Percentiles rank a stretch among this genome's conserved stretches.
phyloP scores from a whole-genome alignment of 768 basidiomycete species.

The Leccinellum rugosiceps region DNA sequence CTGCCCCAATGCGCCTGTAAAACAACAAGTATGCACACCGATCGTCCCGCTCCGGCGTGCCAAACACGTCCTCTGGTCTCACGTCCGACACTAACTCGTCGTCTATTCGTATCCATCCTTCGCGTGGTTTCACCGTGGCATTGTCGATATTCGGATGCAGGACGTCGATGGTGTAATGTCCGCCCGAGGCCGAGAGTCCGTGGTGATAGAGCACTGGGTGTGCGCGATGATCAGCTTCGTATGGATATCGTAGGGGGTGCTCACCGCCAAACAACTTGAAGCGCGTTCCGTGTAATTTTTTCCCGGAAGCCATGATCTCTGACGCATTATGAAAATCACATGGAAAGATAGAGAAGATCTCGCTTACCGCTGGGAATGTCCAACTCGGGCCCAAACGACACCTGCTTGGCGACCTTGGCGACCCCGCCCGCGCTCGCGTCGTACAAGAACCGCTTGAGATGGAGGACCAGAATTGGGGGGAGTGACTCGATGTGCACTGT shows the following conservation, averaged over 20 bases:
- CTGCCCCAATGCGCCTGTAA: slow-evolving; percentile 59
- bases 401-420: slow-evolving; percentile 82
- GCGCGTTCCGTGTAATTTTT: slow-evolving; percentile 45
- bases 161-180: slow-evolving; percentile 93
- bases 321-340: background rate
- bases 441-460: slow-evolving; percentile 90
- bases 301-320: slow-evolving; percentile 62
- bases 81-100: slow-evolving; percentile 86
- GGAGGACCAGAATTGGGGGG: slow-evolving; percentile 81
- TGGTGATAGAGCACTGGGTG: slow-evolving; percentile 85
- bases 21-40: slow-evolving; percentile 87
- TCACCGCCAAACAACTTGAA: slow-evolving; percentile 86
- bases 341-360: background rate
- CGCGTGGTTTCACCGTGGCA: slow-evolving; percentile 35
- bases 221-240: background rate
- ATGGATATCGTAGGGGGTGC: slow-evolving; percentile 13
- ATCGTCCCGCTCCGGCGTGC: slow-evolving; percentile 47
- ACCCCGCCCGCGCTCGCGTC: slow-evolving; percentile 72
- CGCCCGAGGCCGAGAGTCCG: slow-evolving; percentile 83
- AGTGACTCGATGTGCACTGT: slow-evolving; percentile 75
- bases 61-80: slow-evolving; percentile 67
- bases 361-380: slow-evolving; percentile 63
- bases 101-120: slow-evolving; percentile 91
- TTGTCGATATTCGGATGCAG: slow-evolving; percentile 67
- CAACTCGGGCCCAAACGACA: slow-evolving; percentile 74